Evolutionary conservation across 345 rosid species (phyloP).

Genomic region (Atalantia buxifolia): DNA sequence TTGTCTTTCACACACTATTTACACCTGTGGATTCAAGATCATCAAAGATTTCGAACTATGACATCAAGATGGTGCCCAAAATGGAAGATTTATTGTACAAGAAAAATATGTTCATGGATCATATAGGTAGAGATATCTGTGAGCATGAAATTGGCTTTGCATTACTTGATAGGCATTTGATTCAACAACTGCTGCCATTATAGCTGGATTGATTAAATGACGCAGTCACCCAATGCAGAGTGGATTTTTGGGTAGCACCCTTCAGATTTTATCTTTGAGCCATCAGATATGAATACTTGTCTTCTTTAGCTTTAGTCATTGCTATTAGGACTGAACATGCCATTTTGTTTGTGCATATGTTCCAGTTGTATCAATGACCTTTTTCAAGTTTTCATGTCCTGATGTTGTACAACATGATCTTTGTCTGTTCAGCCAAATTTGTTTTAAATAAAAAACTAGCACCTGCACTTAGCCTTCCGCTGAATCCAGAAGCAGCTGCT

Average conservation of each 20-base stretch:
- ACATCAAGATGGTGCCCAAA: neutral
- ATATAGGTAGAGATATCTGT: neutral
- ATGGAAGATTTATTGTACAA: neutral
- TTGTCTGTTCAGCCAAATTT: conserved; percentile 44
- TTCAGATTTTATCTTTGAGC: neutral
- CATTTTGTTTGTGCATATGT: neutral
- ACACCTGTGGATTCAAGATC: neutral
- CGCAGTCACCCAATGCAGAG: neutral
- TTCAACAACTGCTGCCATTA: neutral
- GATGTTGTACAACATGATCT: conserved; percentile 1
- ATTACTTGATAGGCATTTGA: neutral
- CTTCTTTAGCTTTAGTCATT: neutral
- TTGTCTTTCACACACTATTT: neutral
- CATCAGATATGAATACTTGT: neutral
- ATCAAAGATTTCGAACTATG: neutral
- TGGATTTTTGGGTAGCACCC: neutral
- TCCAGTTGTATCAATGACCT: neutral
- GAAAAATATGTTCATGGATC: neutral
- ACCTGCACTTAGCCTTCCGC: conserved; percentile 50
- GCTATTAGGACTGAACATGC: neutral
- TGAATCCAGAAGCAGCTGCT: conserved; percentile 61
- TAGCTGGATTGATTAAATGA: neutral
- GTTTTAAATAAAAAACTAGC: conserved; percentile 46
- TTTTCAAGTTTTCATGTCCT: neutral
- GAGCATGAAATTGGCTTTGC: neutral